Evolutionary conservation across 1,284 basidiomycete genomes (phyloP), one percentile per base, ranked within the genome.

Genomic region (Apiotrichum domesticum): DNA sequence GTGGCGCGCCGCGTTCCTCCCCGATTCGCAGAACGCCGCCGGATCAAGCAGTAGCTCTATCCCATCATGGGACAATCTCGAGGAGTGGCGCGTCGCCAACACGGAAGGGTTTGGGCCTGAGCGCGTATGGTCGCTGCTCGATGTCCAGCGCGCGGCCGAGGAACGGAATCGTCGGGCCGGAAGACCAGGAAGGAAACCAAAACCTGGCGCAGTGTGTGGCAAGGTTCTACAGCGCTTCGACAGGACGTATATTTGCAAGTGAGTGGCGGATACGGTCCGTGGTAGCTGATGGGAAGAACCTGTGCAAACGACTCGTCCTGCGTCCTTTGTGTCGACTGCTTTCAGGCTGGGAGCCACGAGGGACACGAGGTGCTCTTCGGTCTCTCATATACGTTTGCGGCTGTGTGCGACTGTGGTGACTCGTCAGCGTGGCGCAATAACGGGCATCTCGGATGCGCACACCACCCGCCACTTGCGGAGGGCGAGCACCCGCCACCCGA

Each of bases 341-440:
- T 93, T 76, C 85, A 89, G 61, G 83, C 87, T 1, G 87, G 87
- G 15, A 81, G 87, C 61, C 93, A 96, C 70, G 78, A 80, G 41
- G 85, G 85, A 40, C 93, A 96, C 77, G 93, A 91, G 64, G 85
- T 95, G 64, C 87, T 87, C 60, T 94, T 94, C 78, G 90, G 90
- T 72, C 87, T 91, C 60, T 87, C 89, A 9, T 89, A 91, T 62
- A 88, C 94, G 67, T 87, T 89, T 0, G 89, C 90, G 8, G 88
- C 90, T 3, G 92, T 88, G 63, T 96, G 93, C 71, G 92, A 95
- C 75, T 96, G 93, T 67, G 90, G 91, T 21, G 92, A 95, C 68
- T 79, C 82, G 34, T 88, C 93, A 68, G 90, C 90, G 2, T 96
- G 91, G 90, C 80, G 84, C 35, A 42, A 63, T 45, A 63, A 64